Evolutionary conservation across 2,329 filamentous ascomycete species (phyloP), one percentile per base, ranked within the genome.

Genomic region (Penicillium glabrum): DNA sequence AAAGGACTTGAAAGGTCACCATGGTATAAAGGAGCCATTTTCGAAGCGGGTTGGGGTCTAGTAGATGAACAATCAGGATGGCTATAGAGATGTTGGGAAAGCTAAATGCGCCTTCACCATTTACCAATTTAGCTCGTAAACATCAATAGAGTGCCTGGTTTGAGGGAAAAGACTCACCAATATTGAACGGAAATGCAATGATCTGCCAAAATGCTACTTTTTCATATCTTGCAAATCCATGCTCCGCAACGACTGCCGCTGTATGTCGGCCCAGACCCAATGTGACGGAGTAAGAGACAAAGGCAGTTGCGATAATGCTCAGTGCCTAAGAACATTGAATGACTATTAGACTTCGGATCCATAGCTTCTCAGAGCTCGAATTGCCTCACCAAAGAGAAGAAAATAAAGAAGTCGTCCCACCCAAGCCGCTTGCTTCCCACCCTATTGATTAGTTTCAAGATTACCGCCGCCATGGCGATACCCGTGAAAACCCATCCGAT

Each of bases 371-470:
- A 16, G 31, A 33, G 29, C 19, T 10, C 10, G 3, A 19, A 23
- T 19, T n/a, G 9, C 48, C 49, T 43, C 53, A 70, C 68, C 61
- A 69, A 24, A 1, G 68, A 68, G 19, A 67, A 59, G 39, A 69
- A 66, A 24, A 70, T 70, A 31, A 70, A 68, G 44, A 69, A 67
- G 46, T 69, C 67, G 61, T 69, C 67, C 67, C 68, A 70, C 19
- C 67, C 68, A 8, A 62, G 26, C 5, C 46, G 37, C 24, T 63
- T 64, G n/a, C 35, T 54, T 10, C 58, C 57, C 3, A 59, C 53
- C 11, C 65, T 61, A 2, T 60, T 51, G 43, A 67, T 61, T 3
- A 70, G 41, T 53, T 69, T 70, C 24, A 70, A 56, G 10, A 35
- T 19, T 13, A 69, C 65, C 1, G 59, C 54, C 3, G 27, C 51